phyloP scores from a whole-genome alignment of 805 yeast genomes.

The Starmerella roubikii region DNA sequence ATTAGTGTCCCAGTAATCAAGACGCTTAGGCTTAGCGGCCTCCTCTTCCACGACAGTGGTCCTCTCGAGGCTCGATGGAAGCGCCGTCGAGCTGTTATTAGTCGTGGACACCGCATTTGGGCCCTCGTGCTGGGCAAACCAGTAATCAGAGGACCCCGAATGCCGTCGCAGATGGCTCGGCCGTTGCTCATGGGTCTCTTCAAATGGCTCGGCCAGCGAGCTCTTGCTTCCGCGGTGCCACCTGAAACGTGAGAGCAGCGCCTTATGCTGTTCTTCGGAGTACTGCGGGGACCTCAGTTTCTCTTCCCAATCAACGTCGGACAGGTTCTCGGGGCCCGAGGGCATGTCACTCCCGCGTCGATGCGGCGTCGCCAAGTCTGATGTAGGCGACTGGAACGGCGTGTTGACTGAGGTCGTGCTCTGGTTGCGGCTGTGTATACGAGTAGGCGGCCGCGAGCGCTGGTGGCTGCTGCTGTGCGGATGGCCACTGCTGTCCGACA shows the following conservation, averaged over 20 bases:
- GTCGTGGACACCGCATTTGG: not conserved
- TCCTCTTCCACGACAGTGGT: not conserved
- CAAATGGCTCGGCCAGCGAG: slow-evolving; percentile 6
- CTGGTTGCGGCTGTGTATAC: not conserved
- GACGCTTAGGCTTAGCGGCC: not conserved
- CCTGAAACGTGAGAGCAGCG: slow-evolving; percentile 3
- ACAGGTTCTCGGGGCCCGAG: too few species aligned
- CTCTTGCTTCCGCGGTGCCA: not conserved
- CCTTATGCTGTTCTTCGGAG: not conserved
- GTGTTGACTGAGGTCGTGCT: not conserved
- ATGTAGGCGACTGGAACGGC: not conserved
- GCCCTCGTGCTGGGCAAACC: slow-evolving; percentile 4
- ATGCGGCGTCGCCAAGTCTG: too few species aligned
- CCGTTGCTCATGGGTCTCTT: not conserved
- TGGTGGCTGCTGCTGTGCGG: too few species aligned
- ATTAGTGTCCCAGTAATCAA: not conserved
- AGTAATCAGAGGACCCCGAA: slow-evolving; percentile 7
- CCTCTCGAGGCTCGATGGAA: not conserved
- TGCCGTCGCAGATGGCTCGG: slow-evolving; percentile 1
- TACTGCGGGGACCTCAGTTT: not conserved
- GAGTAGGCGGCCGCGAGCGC: too few species aligned
- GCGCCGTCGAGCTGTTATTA: not conserved
- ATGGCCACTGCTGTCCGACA: not conserved
- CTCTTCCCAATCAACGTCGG: not conserved
- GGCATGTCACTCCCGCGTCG: too few species aligned